Evolutionary conservation across 1,139 yeast species (phyloP), one percentile per base, ranked within the genome.

Genomic region (Pichiaceae sp.): DNA sequence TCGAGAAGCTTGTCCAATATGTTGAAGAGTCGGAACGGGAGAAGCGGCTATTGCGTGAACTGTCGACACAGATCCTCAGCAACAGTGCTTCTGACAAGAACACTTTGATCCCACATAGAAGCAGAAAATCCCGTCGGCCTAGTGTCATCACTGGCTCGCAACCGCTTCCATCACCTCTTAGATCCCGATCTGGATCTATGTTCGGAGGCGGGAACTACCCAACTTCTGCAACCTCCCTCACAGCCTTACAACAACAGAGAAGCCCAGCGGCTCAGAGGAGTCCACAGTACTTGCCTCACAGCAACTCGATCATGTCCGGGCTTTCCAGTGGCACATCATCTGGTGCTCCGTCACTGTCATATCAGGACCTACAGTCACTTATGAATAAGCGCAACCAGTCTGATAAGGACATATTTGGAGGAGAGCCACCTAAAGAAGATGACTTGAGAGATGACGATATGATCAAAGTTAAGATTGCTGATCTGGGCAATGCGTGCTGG

Each of bases 401-500:
- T 5, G 53, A 50, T 27, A 42, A 42, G 3, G 45, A 41, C 25
- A 39, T 50, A 14, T 53, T 48, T 29, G 40, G 49, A 23, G 43
- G 41, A 14, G 53, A 49, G 17, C 59, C 62, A 17, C 61, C 62
- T 14, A 50, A 43, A 18, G 54, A 49, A 24, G 60, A 56, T 17
- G 63, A 58, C 35, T 40, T 57, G 16, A 48, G 49, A n/a, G 66
- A 59, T 17, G 62, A 59, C 34, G 63, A 62, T 40, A 29, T 61
- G 17, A 64, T 74, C 35, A 65, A 66, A 17, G 78, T 77, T 36
- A 85, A 84, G 56, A 72, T 85, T 39, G 95, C 93, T 3, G 95
- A 85, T 54, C 66, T 85, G 38, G 95, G 95, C 17, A 85, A 85
- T 54, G 93, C 95, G 0, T 83, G 95, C 46, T 81, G 81, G 72